Percentiles rank a stretch among this genome's conserved stretches.
phyloP scores from a whole-genome alignment of 176 grass and related monocot species.

The Poa annua region DNA sequence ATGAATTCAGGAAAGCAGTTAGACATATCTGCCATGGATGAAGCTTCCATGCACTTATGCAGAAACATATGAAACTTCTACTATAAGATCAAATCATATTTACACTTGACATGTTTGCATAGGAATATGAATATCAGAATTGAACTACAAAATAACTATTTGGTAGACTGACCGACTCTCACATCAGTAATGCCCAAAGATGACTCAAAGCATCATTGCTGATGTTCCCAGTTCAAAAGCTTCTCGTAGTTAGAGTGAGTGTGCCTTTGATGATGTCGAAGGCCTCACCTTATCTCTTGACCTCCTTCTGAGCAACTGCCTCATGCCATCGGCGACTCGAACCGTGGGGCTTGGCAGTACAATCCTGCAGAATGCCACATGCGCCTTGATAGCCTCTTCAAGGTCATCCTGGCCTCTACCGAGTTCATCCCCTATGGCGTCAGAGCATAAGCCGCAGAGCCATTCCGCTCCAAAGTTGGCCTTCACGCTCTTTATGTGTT shows the following conservation, averaged over 20 bases:
- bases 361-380: constrained; percentile 64
- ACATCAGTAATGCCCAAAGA: constrained; percentile 27
- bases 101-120: constrained; percentile 38
- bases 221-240: constrained; percentile 6
- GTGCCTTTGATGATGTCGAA: constrained; percentile 18
- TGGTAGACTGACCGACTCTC: constrained; percentile 9
- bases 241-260: constrained; percentile 34
- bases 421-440: constrained; percentile 55
- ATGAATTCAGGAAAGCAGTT: background rate
- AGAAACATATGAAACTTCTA: constrained; percentile 9
- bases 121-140: constrained; percentile 16
- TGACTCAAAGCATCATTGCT: constrained; percentile 21
- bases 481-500: constrained; percentile 60
- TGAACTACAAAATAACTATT: constrained; percentile 24
- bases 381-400: constrained; percentile 59
- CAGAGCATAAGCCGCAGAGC: constrained; percentile 73
- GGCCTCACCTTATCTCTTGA: background rate
- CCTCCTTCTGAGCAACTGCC: constrained; percentile 64
- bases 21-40: constrained; percentile 1
- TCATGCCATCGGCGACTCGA: constrained; percentile 64
- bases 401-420: constrained; percentile 18
- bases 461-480: constrained; percentile 67
- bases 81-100: constrained; percentile 43
- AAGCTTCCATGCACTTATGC: constrained; percentile 10
- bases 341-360: constrained; percentile 51